Conservation (phyloP, 2,329 filamentous ascomycete genomes). For the Phaeosphaeria sp. region DNA sequence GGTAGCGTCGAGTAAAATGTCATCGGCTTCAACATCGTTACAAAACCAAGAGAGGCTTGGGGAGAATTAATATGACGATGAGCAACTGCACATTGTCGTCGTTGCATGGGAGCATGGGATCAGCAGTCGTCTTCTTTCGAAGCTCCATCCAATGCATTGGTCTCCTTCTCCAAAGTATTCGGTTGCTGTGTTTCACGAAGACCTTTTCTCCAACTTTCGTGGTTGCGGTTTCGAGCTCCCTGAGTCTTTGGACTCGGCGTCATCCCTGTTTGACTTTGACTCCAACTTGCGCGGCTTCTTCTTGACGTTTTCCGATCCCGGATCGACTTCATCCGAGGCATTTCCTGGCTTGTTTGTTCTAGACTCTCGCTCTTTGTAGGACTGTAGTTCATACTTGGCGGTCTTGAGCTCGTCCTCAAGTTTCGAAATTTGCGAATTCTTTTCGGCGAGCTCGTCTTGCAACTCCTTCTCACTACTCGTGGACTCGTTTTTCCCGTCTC, state of each 20-base stretch:
- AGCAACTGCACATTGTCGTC: no score
- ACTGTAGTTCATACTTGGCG: slow-evolving; percentile 82
- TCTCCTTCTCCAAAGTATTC: no score
- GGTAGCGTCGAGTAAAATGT: no score
- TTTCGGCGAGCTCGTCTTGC: slow-evolving; percentile 94
- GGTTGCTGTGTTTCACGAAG: background rate
- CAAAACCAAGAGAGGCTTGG: no score
- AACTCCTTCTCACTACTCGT: slow-evolving; percentile 93
- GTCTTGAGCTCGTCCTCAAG: slow-evolving; percentile 82
- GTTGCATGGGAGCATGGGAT: no score
- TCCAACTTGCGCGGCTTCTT: slow-evolving; percentile 27
- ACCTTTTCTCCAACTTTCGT: slow-evolving; percentile 20
- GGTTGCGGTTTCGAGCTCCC: slow-evolving; percentile 12
- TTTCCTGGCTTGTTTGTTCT: slow-evolving; percentile 70
- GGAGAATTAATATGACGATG: no score
- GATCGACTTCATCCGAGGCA: background rate
- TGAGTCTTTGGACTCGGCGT: background rate
- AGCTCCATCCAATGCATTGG: no score
- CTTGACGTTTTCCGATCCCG: slow-evolving; percentile 3
- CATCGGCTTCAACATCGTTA: no score
- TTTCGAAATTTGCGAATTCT: slow-evolving; percentile 79
- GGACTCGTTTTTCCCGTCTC: slow-evolving; percentile 97
- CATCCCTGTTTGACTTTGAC: slow-evolving; percentile 1
- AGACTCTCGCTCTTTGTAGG: slow-evolving; percentile 84
- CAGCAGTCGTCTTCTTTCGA: no score